A percentile compares a stretch with the other conserved stretches of the same genome.
Evolutionary conservation across 1,139 yeast species (phyloP).

Genomic region (Protomyces pachydermus): DNA sequence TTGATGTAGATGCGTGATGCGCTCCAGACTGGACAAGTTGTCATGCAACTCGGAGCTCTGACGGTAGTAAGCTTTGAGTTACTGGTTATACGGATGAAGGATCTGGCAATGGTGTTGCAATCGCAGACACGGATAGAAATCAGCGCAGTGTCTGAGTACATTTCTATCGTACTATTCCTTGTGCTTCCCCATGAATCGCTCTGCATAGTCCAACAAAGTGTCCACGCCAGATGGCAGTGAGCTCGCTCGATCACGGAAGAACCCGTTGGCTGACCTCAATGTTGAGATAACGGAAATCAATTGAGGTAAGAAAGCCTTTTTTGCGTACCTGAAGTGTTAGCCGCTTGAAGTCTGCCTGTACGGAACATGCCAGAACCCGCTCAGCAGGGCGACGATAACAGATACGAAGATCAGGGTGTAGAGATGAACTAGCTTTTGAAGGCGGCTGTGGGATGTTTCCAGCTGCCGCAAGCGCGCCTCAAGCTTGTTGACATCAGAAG

Average conservation of each 20-base stretch:
- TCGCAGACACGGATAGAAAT: background rate
- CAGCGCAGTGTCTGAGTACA: background rate
- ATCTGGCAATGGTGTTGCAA: background rate
- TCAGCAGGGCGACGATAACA: slow-evolving; percentile 1
- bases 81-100: background rate
- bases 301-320: slow-evolving; percentile 15
- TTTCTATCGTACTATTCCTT: background rate
- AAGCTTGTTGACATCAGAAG: slow-evolving; percentile 1
- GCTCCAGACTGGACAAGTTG: slow-evolving; percentile 36
- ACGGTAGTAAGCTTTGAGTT: background rate
- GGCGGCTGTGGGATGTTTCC: slow-evolving; percentile 10
- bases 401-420: slow-evolving; percentile 14
- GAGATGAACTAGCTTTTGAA: slow-evolving; percentile 15
- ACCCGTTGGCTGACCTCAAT: slow-evolving; percentile 8
- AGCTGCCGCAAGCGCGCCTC: slow-evolving; percentile 14
- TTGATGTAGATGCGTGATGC: slow-evolving; percentile 30
- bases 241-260: slow-evolving; percentile 19
- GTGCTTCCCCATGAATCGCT: slow-evolving; percentile 4
- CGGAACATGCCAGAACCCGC: slow-evolving; percentile 3
- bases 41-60: slow-evolving; percentile 19
- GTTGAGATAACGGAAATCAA: slow-evolving; percentile 7
- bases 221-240: slow-evolving; percentile 9
- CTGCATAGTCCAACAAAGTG: slow-evolving; percentile 4
- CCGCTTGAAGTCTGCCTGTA: background rate
- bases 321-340: slow-evolving; percentile 16